Conservation (phyloP, 2,329 filamentous ascomycete species). For the Venturia aucupariae region DNA sequence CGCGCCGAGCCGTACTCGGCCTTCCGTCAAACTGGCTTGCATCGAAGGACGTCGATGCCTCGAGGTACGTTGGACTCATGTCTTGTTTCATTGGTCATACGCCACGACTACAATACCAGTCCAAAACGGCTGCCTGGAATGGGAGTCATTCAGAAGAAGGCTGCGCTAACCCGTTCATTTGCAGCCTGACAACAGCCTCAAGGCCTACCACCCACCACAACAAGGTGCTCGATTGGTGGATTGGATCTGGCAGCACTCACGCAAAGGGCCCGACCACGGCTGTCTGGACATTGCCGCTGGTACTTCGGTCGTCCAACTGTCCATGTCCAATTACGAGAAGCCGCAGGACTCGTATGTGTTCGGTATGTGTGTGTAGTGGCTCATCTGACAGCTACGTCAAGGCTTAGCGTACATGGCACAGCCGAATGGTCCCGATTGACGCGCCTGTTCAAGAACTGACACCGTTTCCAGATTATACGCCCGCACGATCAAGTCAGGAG, state of each 20-base stretch:
- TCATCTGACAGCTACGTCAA: constrained; percentile 22
- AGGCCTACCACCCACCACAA: constrained; percentile 1
- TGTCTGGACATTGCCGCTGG: neutral
- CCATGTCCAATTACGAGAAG: constrained; percentile 79
- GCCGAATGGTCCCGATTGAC: constrained; percentile 25
- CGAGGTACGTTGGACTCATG: neutral
- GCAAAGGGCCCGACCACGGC: constrained; percentile 4
- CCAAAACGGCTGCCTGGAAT: neutral
- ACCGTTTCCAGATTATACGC: constrained; percentile 46
- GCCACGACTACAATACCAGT: neutral
- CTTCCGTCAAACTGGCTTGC: constrained; percentile 8
- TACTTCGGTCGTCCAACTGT: constrained; percentile 21
- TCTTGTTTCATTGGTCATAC: neutral
- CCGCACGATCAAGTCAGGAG: constrained; percentile 51
- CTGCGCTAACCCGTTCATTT: constrained; percentile 3
- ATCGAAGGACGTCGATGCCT: constrained; percentile 4
- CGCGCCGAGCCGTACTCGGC: neutral
- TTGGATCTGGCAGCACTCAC: neutral
- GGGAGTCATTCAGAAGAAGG: constrained; percentile 2
- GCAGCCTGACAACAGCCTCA: constrained; percentile 11
- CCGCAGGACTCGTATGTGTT: constrained; percentile 66
- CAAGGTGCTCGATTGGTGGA: constrained; percentile 1
- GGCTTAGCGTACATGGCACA: constrained; percentile 20
- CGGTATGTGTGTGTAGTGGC: constrained; percentile 50
- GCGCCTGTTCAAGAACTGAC: constrained; percentile 37